Evolutionary conservation across 2,329 filamentous ascomycete species (phyloP).

Genomic region (Arthrobotrys pseudoclavata): DNA sequence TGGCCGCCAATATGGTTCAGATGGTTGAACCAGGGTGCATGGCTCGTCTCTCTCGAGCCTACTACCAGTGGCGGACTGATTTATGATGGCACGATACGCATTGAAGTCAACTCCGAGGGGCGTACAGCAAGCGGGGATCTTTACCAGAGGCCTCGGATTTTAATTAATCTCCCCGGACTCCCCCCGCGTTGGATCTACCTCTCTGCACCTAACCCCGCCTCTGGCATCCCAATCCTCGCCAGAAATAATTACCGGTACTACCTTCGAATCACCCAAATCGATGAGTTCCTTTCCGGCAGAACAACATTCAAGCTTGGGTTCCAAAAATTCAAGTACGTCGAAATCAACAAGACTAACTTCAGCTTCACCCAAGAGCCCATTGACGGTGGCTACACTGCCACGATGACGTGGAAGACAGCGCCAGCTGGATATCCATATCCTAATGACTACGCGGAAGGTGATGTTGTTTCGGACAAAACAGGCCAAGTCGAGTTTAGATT

Average conservation of each 20-base stretch:
- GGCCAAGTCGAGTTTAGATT: not conserved
- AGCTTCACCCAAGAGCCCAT: slow-evolving; percentile 16
- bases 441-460: slow-evolving; percentile 23
- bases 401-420: slow-evolving; percentile 23
- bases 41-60: slow-evolving; percentile 8
- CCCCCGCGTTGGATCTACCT: not conserved
- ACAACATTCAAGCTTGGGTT: slow-evolving; percentile 20
- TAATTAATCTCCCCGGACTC: not conserved
- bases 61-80: not conserved
- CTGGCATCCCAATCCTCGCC: slow-evolving; percentile 23
- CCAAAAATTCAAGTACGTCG: slow-evolving; percentile 11
- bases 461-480: slow-evolving; percentile 29
- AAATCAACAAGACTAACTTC: slow-evolving; percentile 15
- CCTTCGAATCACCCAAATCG: slow-evolving; percentile 25
- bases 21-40: slow-evolving; percentile 12
- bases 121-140: slow-evolving; percentile 33
- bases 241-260: slow-evolving; percentile 22
- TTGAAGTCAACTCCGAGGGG: slow-evolving; percentile 9
- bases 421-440: slow-evolving; percentile 29
- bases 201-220: not conserved
- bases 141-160: slow-evolving; percentile 18
- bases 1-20: slow-evolving; percentile 15
- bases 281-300: not conserved
- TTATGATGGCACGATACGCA: slow-evolving; percentile 26
- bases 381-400: slow-evolving; percentile 21